These are phyloP conservation scores for Escallonia herrerae DNA, from an alignment of 129 eudicot genomes.

Conservation along the genomic window DNA sequence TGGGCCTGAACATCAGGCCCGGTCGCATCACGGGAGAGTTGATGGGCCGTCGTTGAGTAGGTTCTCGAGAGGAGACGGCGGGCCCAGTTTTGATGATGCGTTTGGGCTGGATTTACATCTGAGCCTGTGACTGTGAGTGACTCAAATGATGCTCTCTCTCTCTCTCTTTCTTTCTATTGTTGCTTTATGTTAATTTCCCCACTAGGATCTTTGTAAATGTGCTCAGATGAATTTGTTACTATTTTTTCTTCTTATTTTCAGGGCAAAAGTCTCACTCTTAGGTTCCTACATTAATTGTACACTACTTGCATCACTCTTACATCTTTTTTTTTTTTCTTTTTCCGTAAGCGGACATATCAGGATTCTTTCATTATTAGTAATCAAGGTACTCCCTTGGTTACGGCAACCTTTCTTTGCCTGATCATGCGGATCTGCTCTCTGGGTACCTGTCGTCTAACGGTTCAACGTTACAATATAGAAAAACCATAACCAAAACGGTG, in stretches of 20 bases:
- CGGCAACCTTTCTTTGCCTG: too few relatives aligned
- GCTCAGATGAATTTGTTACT: slow-evolving; percentile 18
- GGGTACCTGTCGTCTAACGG: too few relatives aligned
- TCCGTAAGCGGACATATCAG: too few relatives aligned
- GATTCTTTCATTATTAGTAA: too few relatives aligned
- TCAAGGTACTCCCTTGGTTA: too few relatives aligned
- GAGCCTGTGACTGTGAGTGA: slow-evolving; percentile 60
- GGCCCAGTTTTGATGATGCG: slow-evolving; percentile 64
- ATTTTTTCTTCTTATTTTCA: slow-evolving; percentile 37
- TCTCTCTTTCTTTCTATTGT: slow-evolving; percentile 20
- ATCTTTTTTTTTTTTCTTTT: too few relatives aligned
- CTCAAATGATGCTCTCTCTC: background rate
- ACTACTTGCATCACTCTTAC: too few relatives aligned
- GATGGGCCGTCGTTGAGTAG: slow-evolving; percentile 72
- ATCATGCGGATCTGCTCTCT: too few relatives aligned
- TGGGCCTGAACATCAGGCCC: slow-evolving; percentile 33
- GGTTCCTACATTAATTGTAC: background rate
- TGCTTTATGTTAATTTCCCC: slow-evolving; percentile 22
- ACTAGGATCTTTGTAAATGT: slow-evolving; percentile 46
- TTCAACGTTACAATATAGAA: too few relatives aligned
- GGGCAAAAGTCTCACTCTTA: slow-evolving; percentile 8
- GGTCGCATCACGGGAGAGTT: slow-evolving; percentile 29
- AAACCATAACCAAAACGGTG: too few relatives aligned
- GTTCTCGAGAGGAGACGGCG: slow-evolving; percentile 51
- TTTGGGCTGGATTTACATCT: slow-evolving; percentile 83